Percentiles rank a stretch among this genome's conserved stretches.
Evolutionary conservation across 2,329 filamentous ascomycete genomes (phyloP).

Genomic region (Nigrospora sphaerica): DNA sequence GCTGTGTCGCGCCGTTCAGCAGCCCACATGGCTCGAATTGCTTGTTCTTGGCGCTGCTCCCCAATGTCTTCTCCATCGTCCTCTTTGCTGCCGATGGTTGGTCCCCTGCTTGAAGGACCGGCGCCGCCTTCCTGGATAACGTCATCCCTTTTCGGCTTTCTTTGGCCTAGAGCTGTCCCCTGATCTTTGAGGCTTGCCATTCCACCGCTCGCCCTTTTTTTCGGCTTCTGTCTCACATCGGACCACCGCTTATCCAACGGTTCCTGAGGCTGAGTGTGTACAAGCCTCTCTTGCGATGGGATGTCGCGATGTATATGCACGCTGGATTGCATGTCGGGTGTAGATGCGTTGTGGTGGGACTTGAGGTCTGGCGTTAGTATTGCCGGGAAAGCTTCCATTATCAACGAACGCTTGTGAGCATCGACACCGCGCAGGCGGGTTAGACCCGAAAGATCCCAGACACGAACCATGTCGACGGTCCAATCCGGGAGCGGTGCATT

Average conservation of each 20-base stretch:
- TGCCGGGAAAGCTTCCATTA: slow-evolving; percentile 31
- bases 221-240: no score
- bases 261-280: no score
- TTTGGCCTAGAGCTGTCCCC: no score
- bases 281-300: no score
- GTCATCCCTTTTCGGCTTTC: no score
- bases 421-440: slow-evolving; percentile 22
- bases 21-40: slow-evolving; percentile 25
- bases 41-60: slow-evolving; percentile 19
- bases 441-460: slow-evolving; percentile 27
- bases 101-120: slow-evolving; percentile 3
- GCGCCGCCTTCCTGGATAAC: no score
- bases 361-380: slow-evolving; percentile 15
- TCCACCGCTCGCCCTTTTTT: no score
- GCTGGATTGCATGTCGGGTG: neutral
- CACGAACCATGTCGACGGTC: slow-evolving; percentile 37
- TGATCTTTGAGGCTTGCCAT: no score
- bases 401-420: slow-evolving; percentile 23
- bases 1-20: slow-evolving; percentile 17
- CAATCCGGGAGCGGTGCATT: slow-evolving; percentile 29
- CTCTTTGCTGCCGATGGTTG: slow-evolving; percentile 10
- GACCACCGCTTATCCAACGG: no score
- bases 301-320: no score
- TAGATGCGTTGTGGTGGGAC: neutral
- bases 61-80: slow-evolving; percentile 17